phyloP scores from a whole-genome alignment of 176 grass and related monocot genomes.

The Elymus sibiricus region DNA sequence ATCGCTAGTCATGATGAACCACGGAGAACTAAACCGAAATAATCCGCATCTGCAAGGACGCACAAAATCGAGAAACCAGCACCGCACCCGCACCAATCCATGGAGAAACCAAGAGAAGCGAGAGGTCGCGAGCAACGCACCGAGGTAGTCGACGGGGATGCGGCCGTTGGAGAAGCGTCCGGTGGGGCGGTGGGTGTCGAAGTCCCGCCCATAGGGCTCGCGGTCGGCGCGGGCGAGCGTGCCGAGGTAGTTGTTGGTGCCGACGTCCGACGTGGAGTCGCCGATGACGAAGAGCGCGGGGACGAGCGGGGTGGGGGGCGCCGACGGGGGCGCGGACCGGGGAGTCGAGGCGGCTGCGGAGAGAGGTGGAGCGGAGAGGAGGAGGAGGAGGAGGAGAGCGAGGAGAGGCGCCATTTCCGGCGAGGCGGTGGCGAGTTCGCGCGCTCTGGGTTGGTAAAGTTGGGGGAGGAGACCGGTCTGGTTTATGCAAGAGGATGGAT shows the following conservation, averaged over 20 bases:
- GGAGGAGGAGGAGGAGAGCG: not conserved
- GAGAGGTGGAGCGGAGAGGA: not conserved
- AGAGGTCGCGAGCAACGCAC: not conserved
- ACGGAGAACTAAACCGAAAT: not conserved
- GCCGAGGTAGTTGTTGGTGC: constrained; percentile 88
- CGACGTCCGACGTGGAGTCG: constrained; percentile 76
- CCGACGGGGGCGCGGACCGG: not conserved
- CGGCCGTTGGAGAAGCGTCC: constrained; percentile 89
- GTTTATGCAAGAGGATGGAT: not conserved
- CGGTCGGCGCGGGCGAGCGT: constrained; percentile 66
- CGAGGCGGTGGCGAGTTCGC: constrained; percentile 17
- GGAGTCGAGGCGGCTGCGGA: not conserved
- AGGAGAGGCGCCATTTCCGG: constrained; percentile 29
- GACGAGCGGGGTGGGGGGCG: constrained; percentile 31
- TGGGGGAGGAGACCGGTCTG: not conserved
- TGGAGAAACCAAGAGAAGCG: not conserved
- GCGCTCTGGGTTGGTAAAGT: constrained; percentile 8
- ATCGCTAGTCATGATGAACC: not conserved
- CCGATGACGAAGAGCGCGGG: constrained; percentile 74
- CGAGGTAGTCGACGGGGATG: constrained; percentile 80
- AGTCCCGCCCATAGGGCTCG: constrained; percentile 63
- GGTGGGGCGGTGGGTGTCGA: constrained; percentile 72
- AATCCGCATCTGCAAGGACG: not conserved
- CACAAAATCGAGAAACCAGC: not conserved
- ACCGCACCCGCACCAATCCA: not conserved